Evolutionary conservation across 2,329 filamentous ascomycete genomes (phyloP), one percentile per base, ranked within the genome.

Genomic region (Cadophora sp.): DNA sequence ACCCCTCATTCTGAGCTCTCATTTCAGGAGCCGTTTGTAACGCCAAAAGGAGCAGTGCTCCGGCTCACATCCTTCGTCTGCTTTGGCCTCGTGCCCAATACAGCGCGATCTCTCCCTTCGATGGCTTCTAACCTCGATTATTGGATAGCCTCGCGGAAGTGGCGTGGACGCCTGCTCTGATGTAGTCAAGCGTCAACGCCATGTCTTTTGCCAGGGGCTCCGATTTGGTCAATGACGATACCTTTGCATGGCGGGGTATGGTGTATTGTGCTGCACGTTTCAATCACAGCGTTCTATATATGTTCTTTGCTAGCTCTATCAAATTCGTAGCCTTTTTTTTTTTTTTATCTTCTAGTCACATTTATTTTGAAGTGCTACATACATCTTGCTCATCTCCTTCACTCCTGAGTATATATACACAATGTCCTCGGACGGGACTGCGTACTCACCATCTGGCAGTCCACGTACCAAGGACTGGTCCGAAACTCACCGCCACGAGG

Each of bases 391-490:
- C 11, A 8, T 39, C 4, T 39, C 8, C 11, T 39, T 2, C 2
- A 39, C 36, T 39, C 36, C 8, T 39, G 5, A 39, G 11, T 39
- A 30, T 30, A 30, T 2, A 13, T 6, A 39, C 20, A 62, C 11
- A 14, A 67, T 66, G 58, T 67, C 64, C 41, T 65, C 56, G 16
- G 58, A 53, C 36, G 47, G 48, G 16, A 63, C 61, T 43, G 62
- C 60, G 59, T 66, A 66, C 59, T 70, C 66, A 13, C 56, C 69
- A 18, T 48, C 66, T n/a, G 18, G 48, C 3, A 69, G 67, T 62
- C 61, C 67, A 2, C 59, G 66, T 39, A 41, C 43, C 16, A 68
- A 64, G 22, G 67, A 71, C 41, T 71, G 66, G 61, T 66, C 59
- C 13, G 30, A 63, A 3, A 59, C 60, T 33, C 61, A 65, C 22